phyloP scores from a whole-genome alignment of 73 alveolate species.

The Urostyla sp. region DNA sequence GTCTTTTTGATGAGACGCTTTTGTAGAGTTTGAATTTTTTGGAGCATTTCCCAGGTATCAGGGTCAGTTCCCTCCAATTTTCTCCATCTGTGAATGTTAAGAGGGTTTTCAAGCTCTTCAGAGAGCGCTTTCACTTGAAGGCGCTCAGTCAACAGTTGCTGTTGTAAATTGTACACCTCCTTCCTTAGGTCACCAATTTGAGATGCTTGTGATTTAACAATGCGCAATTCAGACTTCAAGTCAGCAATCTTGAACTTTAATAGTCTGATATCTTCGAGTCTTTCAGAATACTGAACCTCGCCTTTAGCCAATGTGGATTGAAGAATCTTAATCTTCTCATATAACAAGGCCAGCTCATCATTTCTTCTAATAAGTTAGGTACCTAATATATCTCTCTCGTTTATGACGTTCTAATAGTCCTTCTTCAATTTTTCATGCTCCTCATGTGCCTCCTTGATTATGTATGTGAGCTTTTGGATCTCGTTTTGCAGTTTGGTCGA shows the following conservation, averaged over 20 bases:
- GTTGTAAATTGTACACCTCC: constrained; percentile 83
- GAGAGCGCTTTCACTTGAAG: constrained; percentile 97
- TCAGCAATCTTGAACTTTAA: constrained; percentile 83
- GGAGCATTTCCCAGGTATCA: constrained; percentile 94
- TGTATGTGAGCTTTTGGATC: constrained; percentile 78
- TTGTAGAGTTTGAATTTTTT: constrained; percentile 91
- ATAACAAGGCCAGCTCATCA: constrained; percentile 98
- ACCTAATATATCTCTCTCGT: constrained; percentile 93
- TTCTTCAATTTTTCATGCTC: constrained; percentile 82
- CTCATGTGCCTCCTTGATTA: constrained; percentile 85
- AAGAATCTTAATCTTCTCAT: constrained; percentile 96
- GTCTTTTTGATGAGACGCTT: constrained; percentile 93
- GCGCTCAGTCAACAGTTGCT: constrained; percentile 90
- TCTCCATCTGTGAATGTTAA: constrained; percentile 97
- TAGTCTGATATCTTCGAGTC: constrained; percentile 88
- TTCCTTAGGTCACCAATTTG: constrained; percentile 86
- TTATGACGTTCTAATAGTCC: constrained; percentile 85
- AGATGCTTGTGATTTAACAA: constrained; percentile 81
- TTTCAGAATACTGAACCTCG: constrained; percentile 85
- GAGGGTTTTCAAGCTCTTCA: constrained; percentile 96
- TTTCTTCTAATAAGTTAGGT: constrained; percentile 97
- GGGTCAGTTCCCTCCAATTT: constrained; percentile 98
- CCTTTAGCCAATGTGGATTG: constrained; percentile 91
- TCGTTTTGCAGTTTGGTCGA: constrained; percentile 78
- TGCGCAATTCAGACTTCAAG: constrained; percentile 77